Base-by-base conservation (phyloP, 2,329 filamentous ascomycete genomes). In the Stachybotrys echinatus region DNA sequence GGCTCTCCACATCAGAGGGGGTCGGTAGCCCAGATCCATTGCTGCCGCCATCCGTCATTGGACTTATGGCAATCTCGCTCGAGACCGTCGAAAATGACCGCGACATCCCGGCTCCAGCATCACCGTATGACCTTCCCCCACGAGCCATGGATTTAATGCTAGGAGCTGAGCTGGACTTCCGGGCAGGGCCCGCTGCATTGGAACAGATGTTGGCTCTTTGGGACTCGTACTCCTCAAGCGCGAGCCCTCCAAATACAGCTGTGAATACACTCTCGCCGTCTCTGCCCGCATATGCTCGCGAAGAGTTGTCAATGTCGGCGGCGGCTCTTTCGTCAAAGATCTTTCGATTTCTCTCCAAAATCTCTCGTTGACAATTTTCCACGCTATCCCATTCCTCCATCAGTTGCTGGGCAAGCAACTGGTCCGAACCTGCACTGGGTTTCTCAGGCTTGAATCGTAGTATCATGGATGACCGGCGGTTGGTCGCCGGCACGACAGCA, bases 331-430 rank as follows among this genome's bases (percentile, higher is more conserved):
- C 60, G n/a, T 63, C 57, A 22, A 60, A 58, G 2, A 62, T 50
- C 12, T 57, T 55, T 37, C 61, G 61, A 34, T 73, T 73, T 39
- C 68, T 64, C 49, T 66, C 62, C 18, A 72, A 55, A 42, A 72
- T 60, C 19, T 58, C 61, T 23, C 65, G 59, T 45, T 71, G 56
- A 18, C 65, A 61, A 12, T 58, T 58, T 6, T 65, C 61, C 2
- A 65, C 63, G 18, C 62, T 57, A 20, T 71, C 69, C 71, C 71
- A 73, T 34, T 72, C 68, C 22, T 63, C 65, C 50, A 63, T 66
- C 7, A 74, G 53, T 45, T 70, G 64, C 44, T 71, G 68, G 8
- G 65, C 59, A 31, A 72, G 53, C 5, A 62, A 55, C 23, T 65
- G 65, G 22, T 63, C 66, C n/a, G 60, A 47, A 37, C 51, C 61